Evolutionary conservation across 2,329 filamentous ascomycete genomes (phyloP), one percentile per base, ranked within the genome.

Genomic region (Exserohilum rostratum): DNA sequence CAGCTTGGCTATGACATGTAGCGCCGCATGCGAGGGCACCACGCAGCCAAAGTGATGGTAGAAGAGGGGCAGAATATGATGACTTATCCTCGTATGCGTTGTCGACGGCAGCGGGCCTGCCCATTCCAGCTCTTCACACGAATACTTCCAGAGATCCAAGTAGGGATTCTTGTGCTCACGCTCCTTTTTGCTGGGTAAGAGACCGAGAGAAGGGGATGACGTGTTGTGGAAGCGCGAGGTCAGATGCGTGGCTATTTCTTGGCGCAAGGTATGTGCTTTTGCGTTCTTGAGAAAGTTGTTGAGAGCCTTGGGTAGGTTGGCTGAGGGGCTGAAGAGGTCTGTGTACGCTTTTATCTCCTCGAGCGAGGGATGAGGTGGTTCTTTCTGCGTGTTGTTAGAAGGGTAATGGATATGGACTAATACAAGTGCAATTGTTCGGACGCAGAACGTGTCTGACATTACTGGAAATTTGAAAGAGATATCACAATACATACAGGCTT

Each of bases 41-140:
- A 84, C 83, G 75, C 89, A 92, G 46, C 88, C 88, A 71, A 91
- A 91, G 73, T 92, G 89, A 75, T 91, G 89, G 81, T 91, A 91
- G 50, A 91, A 80, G 15, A 91, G 79, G 2, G 89, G 89, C 7
- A 91, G 80, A 6, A 90, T 79, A 63, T 89, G 87, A 74, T 92
- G 89, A 45, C 82, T 83, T 55, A 79, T 82, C 47, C 79, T 80
- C 3, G 83, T 80, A 22, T 79, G 75, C 13, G 78, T 79, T 3
- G 86, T 83, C 31, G 76, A 75, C 12, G 77, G 73, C 67, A 82
- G 76, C 2, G 88, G 85, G 1, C 87, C 86, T 45, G 81, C 82
- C 86, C 87, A 89, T 73, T 88, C 83, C 6, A 91, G 78, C 56
- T 81, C 81, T 25, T 82, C 81, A 64, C 84, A 86, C 1, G 84